Base-by-base conservation (phyloP, 352 stramenopile species). In the Phytopythium ostracodes region DNA sequence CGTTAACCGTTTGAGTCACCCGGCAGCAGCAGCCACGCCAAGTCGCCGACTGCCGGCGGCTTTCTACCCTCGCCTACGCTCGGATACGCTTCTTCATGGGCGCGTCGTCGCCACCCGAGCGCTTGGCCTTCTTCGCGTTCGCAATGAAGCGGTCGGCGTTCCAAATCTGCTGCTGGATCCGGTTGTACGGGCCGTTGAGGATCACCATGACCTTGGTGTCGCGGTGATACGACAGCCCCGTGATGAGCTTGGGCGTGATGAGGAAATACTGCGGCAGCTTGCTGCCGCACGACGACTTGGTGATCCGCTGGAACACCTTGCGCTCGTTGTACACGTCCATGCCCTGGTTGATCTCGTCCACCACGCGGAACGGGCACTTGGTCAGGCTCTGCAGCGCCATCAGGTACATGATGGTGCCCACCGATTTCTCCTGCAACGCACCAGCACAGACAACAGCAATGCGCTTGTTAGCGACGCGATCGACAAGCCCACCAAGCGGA, bases 241-340 rank as follows among this genome's bases (percentile, higher is more conserved):
- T 93, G 65, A 96, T 94, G 36, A 96, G 84, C 67, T 96, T 96
- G 29, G 88, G 88, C 35, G 88, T 95, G 63, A 96, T 94, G 47
- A 96, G 69, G 70, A 96, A 96, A 55, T 96, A 96, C 64, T 96
- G 88, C 18, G 88, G 86, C 46, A 95, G 42, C 56, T 92, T 92
- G 62, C 71, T 84, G n/a, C 88, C 88, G 44, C 88, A 96, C 6
- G 88, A 91, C 36, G 85, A 92, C 65, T 91, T 89, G 22, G 84
- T 95, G 61, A 96, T 94, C 6, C 86, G 86, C 38, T 91, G 77
- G 70, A 96, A 96, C 27, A 96, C 86, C 63, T 95, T 95, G 53
- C 88, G 82, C 60, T 96, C 88, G 58, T 96, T 96, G 72, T 94
- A 91, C 33, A 92, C 82, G 52, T 96, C 88, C 88, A 96, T 96